Base-by-base conservation (phyloP, 192 early-diverging fungal genomes). In the Backusella mclennaniae region DNA sequence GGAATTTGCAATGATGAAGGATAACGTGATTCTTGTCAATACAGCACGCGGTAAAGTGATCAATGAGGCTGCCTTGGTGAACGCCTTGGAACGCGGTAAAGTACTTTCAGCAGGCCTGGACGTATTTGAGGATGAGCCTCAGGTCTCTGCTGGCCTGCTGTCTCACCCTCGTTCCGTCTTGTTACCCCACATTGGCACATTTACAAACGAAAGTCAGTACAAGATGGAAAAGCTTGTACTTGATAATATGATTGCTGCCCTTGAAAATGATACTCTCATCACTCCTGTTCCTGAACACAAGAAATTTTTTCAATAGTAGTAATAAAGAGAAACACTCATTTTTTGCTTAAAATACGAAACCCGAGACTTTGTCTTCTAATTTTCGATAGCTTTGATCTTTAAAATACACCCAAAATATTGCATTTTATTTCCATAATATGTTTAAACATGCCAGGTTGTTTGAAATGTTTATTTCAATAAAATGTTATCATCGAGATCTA, bases 1-100 rank as follows among this genome's bases (percentile, higher is more conserved):
- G 6, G 85, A 88, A 66, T 86, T 89, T 53, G 73, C 85, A 29
- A 82, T 80, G 78, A 86, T 88, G 84, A 89, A 84, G 35, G 75
- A 83, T 19, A 85, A 85, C 6, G 84, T 82, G 8, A 79, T 87
- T 26, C 29, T 89, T 23, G 75, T 89, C 33, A 89, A 89, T 76
- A 85, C 85, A 44, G 74, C 85, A 11, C 83, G 87, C 3, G 88
- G 88, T 5, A 75, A 82, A 11, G 76, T 89, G 0, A 76, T 89
- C 33, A 78, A 88, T 39, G 88, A 89, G 59, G 80, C 75, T 38
- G 88, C 85, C 4, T 76, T 89, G 42, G 84, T 85, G 11, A 79
- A 81, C 36, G 83, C 86, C 39, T 72, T 89, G 35, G 83, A 87
- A 17, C 79, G 79, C 15, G 87, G 88, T 21, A 87, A 83, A 75